phyloP scores from a whole-genome alignment of 2,329 filamentous ascomycete genomes.

The Zymoseptoria ardabiliae region DNA sequence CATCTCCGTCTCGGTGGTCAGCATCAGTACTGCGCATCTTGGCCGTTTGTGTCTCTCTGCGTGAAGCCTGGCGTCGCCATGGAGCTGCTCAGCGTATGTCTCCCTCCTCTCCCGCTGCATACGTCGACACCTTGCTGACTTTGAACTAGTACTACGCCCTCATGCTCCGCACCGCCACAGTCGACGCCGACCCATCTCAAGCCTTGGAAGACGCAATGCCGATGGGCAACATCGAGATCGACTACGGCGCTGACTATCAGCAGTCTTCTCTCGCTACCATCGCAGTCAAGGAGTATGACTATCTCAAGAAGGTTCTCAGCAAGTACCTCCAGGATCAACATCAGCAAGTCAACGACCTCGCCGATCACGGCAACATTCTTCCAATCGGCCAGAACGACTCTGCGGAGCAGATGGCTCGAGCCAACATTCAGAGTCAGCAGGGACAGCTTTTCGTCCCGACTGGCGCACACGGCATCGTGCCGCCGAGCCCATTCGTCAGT shows the following conservation, averaged over 20 bases:
- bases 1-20: slow-evolving; percentile 22
- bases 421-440: background rate
- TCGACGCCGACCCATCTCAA: background rate
- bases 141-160: slow-evolving; percentile 18
- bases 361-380: background rate
- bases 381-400: background rate
- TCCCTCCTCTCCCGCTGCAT: background rate
- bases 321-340: background rate
- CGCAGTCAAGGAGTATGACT: slow-evolving; percentile 22
- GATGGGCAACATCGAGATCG: slow-evolving; percentile 24
- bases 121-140: background rate
- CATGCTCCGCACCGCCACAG: slow-evolving; percentile 13
- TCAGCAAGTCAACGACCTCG: background rate
- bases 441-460: background rate
- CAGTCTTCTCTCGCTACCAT: slow-evolving; percentile 18
- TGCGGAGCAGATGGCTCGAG: background rate
- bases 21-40: slow-evolving; percentile 12
- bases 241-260: slow-evolving; percentile 18
- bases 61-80: slow-evolving; percentile 16
- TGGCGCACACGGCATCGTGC: background rate
- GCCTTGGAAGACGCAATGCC: slow-evolving; percentile 1
- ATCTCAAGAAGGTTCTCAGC: slow-evolving; percentile 17
- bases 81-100: slow-evolving; percentile 20
- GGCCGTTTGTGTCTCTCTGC: slow-evolving; percentile 27
- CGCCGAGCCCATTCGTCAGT: background rate